Conservation (phyloP, 768 basidiomycete species). For the Austroboletus eburneus region DNA sequence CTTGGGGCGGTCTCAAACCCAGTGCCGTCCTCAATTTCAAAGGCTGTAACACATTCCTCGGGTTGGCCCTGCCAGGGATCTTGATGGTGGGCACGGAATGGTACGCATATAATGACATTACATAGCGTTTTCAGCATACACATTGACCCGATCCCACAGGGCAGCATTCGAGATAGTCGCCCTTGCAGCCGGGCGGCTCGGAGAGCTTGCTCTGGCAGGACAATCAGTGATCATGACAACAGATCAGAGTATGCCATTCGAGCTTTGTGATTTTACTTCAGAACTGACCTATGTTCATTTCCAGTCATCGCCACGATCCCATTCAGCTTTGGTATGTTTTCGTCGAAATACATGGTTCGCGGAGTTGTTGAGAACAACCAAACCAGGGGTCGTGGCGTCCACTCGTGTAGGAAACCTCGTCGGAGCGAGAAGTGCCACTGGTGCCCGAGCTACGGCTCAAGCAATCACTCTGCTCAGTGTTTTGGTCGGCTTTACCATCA, state of each 20-base stretch:
- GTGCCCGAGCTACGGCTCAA: conserved; percentile 57
- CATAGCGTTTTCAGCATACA: not conserved
- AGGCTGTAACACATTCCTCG: conserved; percentile 56
- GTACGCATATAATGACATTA: conserved; percentile 32
- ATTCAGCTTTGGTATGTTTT: conserved; percentile 55
- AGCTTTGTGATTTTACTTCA: not conserved
- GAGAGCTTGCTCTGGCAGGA: conserved; percentile 62
- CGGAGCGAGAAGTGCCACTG: conserved; percentile 48
- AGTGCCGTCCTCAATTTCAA: conserved; percentile 40
- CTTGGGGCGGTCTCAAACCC: conserved; percentile 60
- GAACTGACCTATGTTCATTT: not conserved
- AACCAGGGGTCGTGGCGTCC: conserved; percentile 60
- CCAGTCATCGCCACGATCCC: conserved; percentile 70
- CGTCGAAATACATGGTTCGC: not conserved
- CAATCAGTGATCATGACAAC: conserved; percentile 80
- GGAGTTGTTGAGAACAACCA: not conserved
- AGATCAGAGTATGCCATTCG: conserved; percentile 53
- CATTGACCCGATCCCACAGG: conserved; percentile 35
- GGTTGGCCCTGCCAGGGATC: conserved; percentile 71
- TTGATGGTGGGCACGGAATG: conserved; percentile 81
- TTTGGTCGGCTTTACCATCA: conserved; percentile 52
- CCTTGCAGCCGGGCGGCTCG: conserved; percentile 68
- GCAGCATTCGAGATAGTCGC: conserved; percentile 82
- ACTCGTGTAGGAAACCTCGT: conserved; percentile 71
- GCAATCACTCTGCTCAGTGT: conserved; percentile 63